Evolutionary conservation across 768 basidiomycete genomes (phyloP), one percentile per base, ranked within the genome.

Genomic region (Termitomyces heimii): DNA sequence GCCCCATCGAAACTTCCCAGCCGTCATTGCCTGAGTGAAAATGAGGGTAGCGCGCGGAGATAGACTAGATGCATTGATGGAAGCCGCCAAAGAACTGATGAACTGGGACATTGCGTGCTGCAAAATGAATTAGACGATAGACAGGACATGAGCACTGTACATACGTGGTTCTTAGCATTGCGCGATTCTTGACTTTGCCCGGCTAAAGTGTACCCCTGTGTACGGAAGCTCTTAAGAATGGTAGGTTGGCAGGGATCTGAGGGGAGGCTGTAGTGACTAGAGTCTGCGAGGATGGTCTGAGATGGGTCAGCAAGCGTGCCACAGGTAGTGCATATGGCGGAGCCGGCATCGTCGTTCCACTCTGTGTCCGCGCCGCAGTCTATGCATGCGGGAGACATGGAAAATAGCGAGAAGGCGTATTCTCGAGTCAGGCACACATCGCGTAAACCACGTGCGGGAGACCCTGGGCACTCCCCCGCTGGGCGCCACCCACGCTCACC

Each of bases 1-100:
- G 37, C 92, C 91, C 90, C 90, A 94, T 37, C 81, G 81, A 66
- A 82, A 86, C 10, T 74, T 68, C 14, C 80, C 81, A 32, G 74
- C 75, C 24, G 70, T 59, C 81, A 85, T 89, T 26, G 82, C 82
- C 62, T 86, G 83, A 70, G 81, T 80, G 71, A 92, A 92, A 28
- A 93, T 70, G 55, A 76, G 76, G 57, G 78, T 79, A 13, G 86
- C 86, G 61, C 90, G 88, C 62, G 81, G 76, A 60, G 84, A 76
- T 64, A 84, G 73, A 67, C 84, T 85, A 63, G 84, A 70, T 58
- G 76, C 78, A 63, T 79, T 79, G 29, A 91, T 73, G 63, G 81
- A 82, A 49, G 75, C 71, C 56, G 85, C 77, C 37, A 91, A 72
- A 44, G 82, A 78, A 59, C 70, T 74, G 62, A 92, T 86, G 70